A percentile compares a stretch with the other conserved stretches of the same genome.
Evolutionary conservation across 345 rosid species (phyloP).

Genomic region (Rubroshorea leprosula): DNA sequence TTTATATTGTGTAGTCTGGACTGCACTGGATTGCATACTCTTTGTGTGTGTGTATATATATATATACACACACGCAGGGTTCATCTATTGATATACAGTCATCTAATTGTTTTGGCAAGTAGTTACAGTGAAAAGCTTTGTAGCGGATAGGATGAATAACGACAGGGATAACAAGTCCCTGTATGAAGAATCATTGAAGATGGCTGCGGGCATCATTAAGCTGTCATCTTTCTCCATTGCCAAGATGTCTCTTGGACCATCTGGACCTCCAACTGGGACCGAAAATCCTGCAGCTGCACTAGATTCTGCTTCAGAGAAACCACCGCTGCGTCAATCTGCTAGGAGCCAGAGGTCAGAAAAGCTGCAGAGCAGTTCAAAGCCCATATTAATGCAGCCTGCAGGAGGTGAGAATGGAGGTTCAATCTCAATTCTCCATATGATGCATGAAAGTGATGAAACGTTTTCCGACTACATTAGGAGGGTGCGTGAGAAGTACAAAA

Average conservation of each 20-base stretch:
- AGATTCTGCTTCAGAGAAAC: slow-evolving; percentile 17
- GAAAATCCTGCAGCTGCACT: slow-evolving; percentile 3
- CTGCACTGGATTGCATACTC: no score
- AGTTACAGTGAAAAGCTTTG: not conserved
- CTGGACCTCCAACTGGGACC: slow-evolving; percentile 18
- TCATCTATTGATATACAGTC: not conserved
- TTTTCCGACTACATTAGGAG: slow-evolving; percentile 35
- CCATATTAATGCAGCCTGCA: slow-evolving; percentile 30
- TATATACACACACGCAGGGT: no score
- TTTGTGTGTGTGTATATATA: no score
- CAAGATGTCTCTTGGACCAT: slow-evolving; percentile 36
- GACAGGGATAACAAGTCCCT: slow-evolving; percentile 34
- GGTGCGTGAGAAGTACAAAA: slow-evolving; percentile 43
- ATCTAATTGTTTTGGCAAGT: slow-evolving; percentile 2
- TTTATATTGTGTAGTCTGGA: no score
- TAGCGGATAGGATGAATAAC: slow-evolving; percentile 26
- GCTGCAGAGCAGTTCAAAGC: slow-evolving; percentile 21
- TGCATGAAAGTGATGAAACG: slow-evolving; percentile 20
- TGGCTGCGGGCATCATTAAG: slow-evolving; percentile 36
- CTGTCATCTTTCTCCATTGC: slow-evolving; percentile 48
- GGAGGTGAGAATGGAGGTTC: slow-evolving; percentile 18
- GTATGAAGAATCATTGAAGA: slow-evolving; percentile 40
- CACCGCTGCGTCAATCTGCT: slow-evolving; percentile 14
- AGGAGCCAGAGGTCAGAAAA: slow-evolving; percentile 24
- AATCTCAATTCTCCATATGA: slow-evolving; percentile 9